These are phyloP conservation scores for Amesomyces nigricolor DNA, from an alignment of 2,329 filamentous ascomycete species.

Conservation along the genomic window DNA sequence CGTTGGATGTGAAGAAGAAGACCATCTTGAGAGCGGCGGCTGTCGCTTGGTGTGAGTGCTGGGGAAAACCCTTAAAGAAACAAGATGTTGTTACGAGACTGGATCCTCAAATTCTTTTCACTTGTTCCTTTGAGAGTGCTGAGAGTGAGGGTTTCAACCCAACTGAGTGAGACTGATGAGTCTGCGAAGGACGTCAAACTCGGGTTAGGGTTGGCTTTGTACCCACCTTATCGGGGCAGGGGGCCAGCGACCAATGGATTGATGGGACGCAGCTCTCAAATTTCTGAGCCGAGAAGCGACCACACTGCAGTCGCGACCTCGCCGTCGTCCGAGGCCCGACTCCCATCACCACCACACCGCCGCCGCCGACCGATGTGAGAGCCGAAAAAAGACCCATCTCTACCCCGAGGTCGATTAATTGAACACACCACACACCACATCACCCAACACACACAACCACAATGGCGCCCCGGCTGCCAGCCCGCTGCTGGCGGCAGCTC, in stretches of 20 bases:
- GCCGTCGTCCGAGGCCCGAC: slow-evolving; percentile 17
- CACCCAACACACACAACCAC: slow-evolving; percentile 10
- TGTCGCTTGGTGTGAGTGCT: too few species aligned
- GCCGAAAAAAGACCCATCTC: background rate
- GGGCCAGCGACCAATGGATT: background rate
- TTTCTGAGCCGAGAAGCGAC: slow-evolving; percentile 18
- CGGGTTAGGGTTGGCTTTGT: slow-evolving; percentile 11
- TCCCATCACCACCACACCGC: background rate
- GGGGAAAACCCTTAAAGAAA: background rate
- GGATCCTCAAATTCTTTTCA: too few species aligned
- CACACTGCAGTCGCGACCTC: slow-evolving; percentile 17
- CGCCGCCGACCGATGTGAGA: slow-evolving; percentile 13
- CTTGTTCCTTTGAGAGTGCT: too few species aligned
- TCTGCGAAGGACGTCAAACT: background rate
- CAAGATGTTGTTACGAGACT: background rate
- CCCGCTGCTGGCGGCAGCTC: slow-evolving; percentile 30
- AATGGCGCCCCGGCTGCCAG: slow-evolving; percentile 33
- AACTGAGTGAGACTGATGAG: too few species aligned
- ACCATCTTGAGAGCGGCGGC: slow-evolving; percentile 57
- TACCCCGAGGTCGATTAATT: background rate
- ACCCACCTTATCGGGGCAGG: background rate
- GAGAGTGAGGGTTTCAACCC: too few species aligned
- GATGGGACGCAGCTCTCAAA: slow-evolving; percentile 21
- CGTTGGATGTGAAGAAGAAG: slow-evolving; percentile 88
- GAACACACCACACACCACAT: background rate